A percentile compares a stretch with the other conserved stretches of the same genome.
phyloP scores from a whole-genome alignment of 1,284 basidiomycete species.

The Trichosporon faecale region DNA sequence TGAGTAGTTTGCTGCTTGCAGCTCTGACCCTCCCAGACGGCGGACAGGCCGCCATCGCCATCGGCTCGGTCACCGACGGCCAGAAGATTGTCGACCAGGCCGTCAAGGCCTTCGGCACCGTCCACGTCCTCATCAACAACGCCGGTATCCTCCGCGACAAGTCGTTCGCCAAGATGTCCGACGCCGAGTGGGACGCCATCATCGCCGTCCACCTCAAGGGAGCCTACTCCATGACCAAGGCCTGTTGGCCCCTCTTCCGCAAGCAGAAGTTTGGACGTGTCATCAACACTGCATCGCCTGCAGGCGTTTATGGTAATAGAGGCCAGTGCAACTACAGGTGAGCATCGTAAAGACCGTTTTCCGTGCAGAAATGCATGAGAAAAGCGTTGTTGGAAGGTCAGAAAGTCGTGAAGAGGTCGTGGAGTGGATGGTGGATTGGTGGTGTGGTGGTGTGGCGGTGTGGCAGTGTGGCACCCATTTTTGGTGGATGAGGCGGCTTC shows the following conservation, averaged over 20 bases:
- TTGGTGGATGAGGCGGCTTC: neutral
- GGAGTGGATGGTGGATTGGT: neutral
- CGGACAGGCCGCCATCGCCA: conserved; percentile 81
- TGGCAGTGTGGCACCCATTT: neutral
- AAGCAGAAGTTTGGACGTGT: conserved; percentile 91
- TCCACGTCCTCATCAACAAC: conserved; percentile 90
- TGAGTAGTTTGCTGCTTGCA: conserved; percentile 47
- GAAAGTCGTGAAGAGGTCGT: neutral
- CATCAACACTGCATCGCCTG: conserved; percentile 77
- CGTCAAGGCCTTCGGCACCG: conserved; percentile 76
- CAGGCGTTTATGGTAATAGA: conserved; percentile 71
- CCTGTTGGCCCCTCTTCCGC: conserved; percentile 93
- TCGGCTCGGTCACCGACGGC: conserved; percentile 85
- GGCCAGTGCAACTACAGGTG: conserved; percentile 78
- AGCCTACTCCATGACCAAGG: conserved; percentile 90
- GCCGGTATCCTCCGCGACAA: conserved; percentile 87
- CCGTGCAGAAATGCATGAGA: neutral
- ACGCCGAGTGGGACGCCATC: conserved; percentile 80
- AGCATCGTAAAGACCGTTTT: neutral
- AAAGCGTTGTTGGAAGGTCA: neutral
- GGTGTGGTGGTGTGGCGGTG: neutral
- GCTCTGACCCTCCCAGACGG: conserved; percentile 59
- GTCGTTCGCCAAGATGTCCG: conserved; percentile 84
- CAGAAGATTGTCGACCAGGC: conserved; percentile 78
- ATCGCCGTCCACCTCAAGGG: conserved; percentile 93